A percentile compares a stretch with the other conserved stretches of the same genome.
Conservation (phyloP, 1,284 basidiomycete genomes). For the Ceratobasidium papillatum region DNA sequence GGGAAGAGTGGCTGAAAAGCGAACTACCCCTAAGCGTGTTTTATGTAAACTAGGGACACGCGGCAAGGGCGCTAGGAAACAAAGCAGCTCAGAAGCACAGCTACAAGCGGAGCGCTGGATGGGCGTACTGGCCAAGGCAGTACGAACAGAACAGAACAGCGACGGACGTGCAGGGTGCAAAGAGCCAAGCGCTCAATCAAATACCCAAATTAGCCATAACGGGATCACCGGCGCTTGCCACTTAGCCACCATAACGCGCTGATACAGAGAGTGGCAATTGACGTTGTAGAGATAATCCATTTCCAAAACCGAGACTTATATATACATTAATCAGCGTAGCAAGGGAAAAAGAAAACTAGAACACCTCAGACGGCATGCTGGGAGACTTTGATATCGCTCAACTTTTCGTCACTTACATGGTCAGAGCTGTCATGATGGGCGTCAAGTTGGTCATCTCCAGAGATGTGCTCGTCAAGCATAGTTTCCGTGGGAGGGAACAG, state of each 20-base stretch:
- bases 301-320: neutral
- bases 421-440: neutral
- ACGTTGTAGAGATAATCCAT: neutral
- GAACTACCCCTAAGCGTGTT: neutral
- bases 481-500: conserved; percentile 44
- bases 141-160: neutral
- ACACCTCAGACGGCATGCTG: conserved; percentile 7
- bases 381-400: conserved; percentile 28
- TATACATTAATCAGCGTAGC: neutral
- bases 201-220: neutral
- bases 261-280: too few species aligned
- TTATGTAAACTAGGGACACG: neutral
- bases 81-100: neutral
- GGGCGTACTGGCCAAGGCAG: neutral
- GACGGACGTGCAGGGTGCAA: neutral
- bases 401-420: conserved; percentile 20
- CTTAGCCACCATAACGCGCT: neutral
- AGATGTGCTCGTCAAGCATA: conserved; percentile 39
- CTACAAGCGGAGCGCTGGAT: neutral
- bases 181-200: neutral
- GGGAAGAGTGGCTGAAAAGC: neutral
- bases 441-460: conserved; percentile 12
- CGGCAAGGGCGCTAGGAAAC: neutral
- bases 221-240: neutral
- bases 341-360: neutral